phyloP scores from a whole-genome alignment of 495 filamentous ascomycete genomes.

The Lophiotrema nucula region DNA sequence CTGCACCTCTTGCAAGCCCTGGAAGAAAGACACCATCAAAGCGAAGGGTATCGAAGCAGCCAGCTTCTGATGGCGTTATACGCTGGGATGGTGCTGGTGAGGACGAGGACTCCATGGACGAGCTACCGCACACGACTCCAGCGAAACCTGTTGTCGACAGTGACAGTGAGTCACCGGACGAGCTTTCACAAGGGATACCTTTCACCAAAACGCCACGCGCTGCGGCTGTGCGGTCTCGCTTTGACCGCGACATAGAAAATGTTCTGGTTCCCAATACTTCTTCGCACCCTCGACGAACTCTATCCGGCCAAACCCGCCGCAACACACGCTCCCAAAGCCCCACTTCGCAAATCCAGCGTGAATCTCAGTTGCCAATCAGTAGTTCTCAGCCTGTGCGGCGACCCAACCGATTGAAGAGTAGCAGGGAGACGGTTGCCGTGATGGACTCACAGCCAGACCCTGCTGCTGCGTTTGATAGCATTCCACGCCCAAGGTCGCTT shows the following conservation, averaged over 20 bases:
- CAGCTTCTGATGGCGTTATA: constrained; percentile 8
- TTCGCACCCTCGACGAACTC: constrained; percentile 17
- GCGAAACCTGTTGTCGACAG: background rate
- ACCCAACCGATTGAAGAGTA: constrained; percentile 12
- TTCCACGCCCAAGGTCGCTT: constrained; percentile 5
- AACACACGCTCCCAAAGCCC: constrained; percentile 11
- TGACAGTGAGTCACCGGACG: constrained; percentile 20
- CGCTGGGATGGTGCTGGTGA: constrained; percentile 13
- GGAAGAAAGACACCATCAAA: background rate
- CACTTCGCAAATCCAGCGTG: constrained; percentile 9
- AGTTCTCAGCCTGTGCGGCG: background rate
- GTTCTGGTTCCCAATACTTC: constrained; percentile 35
- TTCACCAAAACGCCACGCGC: background rate
- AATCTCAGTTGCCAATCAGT: background rate
- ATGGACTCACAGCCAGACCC: constrained; percentile 42
- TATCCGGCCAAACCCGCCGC: constrained; percentile 13
- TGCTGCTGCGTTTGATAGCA: background rate
- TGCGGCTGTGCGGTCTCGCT: background rate
- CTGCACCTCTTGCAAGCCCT: background rate
- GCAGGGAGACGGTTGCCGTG: constrained; percentile 35
- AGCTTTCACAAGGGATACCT: constrained; percentile 16
- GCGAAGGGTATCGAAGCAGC: background rate
- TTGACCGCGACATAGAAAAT: constrained; percentile 1
- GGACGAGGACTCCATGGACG: constrained; percentile 27
- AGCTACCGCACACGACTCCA: constrained; percentile 28